Evolutionary conservation across 257 asterid genomes (phyloP).

Genomic region (Cinchona pubescens): DNA sequence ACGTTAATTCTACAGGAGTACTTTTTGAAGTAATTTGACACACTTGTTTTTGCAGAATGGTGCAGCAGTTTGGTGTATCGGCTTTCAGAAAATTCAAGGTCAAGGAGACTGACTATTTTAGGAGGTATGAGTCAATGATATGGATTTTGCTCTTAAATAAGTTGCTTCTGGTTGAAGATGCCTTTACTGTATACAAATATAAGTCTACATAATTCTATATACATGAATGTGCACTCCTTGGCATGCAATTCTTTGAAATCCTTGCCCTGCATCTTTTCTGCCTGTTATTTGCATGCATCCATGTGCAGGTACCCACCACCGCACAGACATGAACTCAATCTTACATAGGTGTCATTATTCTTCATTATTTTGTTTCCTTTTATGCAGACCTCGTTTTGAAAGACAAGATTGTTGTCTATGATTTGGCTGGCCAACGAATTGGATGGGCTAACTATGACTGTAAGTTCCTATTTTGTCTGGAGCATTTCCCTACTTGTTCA

Average conservation of each 20-base stretch:
- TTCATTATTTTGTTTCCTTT: conserved; percentile 3
- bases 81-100: conserved; percentile 77
- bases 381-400: conserved; percentile 81
- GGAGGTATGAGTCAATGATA: conserved; percentile 60
- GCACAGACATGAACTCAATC: not conserved
- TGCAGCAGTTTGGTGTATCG: conserved; percentile 94
- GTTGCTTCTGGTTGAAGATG: not conserved
- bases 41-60: conserved; percentile 54
- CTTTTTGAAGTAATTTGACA: conserved; percentile 1
- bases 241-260: not conserved
- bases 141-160: not conserved
- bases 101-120: conserved; percentile 77
- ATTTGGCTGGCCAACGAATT: conserved; percentile 68
- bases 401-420: conserved; percentile 86
- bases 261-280: not conserved
- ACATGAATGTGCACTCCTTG: not conserved
- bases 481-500: not conserved
- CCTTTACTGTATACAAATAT: not conserved
- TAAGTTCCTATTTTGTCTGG: conserved; percentile 39
- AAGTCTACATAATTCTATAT: not conserved
- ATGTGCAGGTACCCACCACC: not conserved
- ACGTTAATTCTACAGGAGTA: not conserved
- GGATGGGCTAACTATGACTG: conserved; percentile 96
- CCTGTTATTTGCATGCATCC: not conserved
- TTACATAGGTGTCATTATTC: not conserved